These are phyloP conservation scores for Aristolochia fimbriata DNA, from an alignment of 164 flowering plant species.

Conservation along the genomic window DNA sequence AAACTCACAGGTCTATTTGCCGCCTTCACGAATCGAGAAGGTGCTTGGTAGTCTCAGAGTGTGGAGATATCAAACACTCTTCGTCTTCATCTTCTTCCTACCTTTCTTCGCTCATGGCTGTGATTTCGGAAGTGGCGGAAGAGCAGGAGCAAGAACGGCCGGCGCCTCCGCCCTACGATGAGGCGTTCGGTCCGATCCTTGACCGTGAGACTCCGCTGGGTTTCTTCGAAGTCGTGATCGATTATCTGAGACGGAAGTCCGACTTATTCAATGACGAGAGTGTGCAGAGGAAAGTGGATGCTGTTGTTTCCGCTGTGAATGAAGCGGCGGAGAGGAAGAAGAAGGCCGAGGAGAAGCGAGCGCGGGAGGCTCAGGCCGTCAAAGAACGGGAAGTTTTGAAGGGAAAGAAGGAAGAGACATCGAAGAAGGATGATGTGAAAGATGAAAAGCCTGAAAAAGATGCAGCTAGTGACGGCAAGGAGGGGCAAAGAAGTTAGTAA, in stretches of 20 bases:
- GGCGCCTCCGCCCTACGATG: slow-evolving; percentile 6
- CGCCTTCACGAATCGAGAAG: not conserved
- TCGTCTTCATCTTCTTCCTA: not conserved
- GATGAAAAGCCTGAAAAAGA: slow-evolving; percentile 2
- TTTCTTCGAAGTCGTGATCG: slow-evolving; percentile 7
- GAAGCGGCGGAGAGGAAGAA: slow-evolving; percentile 9
- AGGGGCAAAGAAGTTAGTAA: not conserved
- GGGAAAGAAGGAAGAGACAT: not conserved
- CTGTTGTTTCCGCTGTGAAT: slow-evolving; percentile 6
- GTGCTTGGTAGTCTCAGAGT: no score
- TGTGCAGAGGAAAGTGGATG: slow-evolving; percentile 4
- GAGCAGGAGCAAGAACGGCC: slow-evolving; percentile 1
- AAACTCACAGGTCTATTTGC: not conserved
- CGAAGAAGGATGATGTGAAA: not conserved
- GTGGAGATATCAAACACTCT: not conserved
- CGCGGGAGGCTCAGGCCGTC: not conserved
- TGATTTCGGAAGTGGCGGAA: slow-evolving; percentile 9
- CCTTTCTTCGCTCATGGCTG: slow-evolving; percentile 6
- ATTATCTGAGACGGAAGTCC: slow-evolving; percentile 13
- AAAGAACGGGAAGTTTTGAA: not conserved
- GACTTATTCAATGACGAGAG: slow-evolving; percentile 9
- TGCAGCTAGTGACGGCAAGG: not conserved
- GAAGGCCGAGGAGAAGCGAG: slow-evolving; percentile 4
- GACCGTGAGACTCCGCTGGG: slow-evolving; percentile 3
- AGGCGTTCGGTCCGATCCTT: slow-evolving; percentile 5